phyloP scores from a whole-genome alignment of 805 yeast species.

The Nakazawaea laoshanensis region DNA sequence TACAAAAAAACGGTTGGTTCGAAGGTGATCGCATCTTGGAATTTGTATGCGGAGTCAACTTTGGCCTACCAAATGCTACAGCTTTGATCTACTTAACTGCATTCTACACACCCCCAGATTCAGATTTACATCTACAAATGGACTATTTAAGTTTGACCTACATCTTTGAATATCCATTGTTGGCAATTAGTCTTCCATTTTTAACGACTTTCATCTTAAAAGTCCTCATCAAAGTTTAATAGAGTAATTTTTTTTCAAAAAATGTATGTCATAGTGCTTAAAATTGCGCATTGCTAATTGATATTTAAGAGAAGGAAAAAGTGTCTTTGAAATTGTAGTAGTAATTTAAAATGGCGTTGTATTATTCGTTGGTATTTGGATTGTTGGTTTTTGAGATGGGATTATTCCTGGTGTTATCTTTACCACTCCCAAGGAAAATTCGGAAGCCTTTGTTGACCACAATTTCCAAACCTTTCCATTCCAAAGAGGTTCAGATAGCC shows the following conservation, averaged over 20 bases:
- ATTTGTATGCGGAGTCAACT: slow-evolving; percentile 66
- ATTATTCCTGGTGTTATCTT: slow-evolving; percentile 67
- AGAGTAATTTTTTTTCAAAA: background rate
- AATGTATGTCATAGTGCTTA: too few species aligned
- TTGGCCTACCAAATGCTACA: slow-evolving; percentile 84
- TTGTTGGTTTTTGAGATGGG: slow-evolving; percentile 71
- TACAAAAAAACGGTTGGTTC: slow-evolving; percentile 57
- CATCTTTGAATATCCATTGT: slow-evolving; percentile 62
- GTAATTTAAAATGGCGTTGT: slow-evolving; percentile 30
- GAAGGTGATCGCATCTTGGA: slow-evolving; percentile 50
- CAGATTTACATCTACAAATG: slow-evolving; percentile 51
- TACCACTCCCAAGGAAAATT: slow-evolving; percentile 74
- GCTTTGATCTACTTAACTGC: slow-evolving; percentile 85
- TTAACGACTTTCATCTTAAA: slow-evolving; percentile 61
- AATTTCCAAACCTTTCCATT: slow-evolving; percentile 60
- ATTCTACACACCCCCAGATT: slow-evolving; percentile 62
- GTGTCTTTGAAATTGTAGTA: too few species aligned
- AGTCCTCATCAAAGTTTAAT: slow-evolving; percentile 19
- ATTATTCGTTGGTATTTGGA: slow-evolving; percentile 53
- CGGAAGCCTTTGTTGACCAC: slow-evolving; percentile 61
- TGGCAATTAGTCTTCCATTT: slow-evolving; percentile 67
- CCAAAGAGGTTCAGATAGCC: slow-evolving; percentile 65
- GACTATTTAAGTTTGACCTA: slow-evolving; percentile 77
- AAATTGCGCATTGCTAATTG: too few species aligned
- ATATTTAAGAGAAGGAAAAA: too few species aligned